A percentile compares a stretch with the other conserved stretches of the same genome.
Conservation (phyloP, 768 basidiomycete species). For the Boletus subcaerulescens region DNA sequence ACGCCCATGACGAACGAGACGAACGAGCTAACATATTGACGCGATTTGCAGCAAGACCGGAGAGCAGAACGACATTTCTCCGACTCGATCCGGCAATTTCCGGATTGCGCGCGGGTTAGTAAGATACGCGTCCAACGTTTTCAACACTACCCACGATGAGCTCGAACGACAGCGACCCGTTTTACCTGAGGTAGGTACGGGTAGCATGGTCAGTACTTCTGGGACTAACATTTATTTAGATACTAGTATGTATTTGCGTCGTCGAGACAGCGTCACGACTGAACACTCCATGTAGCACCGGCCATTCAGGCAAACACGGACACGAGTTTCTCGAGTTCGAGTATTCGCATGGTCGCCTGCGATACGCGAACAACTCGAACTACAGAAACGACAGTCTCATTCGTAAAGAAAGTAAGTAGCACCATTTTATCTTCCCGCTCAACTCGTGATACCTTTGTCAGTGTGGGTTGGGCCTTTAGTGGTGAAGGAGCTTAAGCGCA, state of each 20-base stretch:
- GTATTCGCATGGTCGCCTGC: slow-evolving; percentile 92
- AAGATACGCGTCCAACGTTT: background rate
- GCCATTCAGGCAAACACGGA: slow-evolving; percentile 97
- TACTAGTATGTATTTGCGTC: slow-evolving; percentile 44
- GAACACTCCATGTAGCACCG: slow-evolving; percentile 44
- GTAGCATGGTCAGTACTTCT: background rate
- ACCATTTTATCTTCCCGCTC: background rate
- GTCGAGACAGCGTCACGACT: background rate
- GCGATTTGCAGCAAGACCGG: background rate
- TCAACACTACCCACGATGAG: slow-evolving; percentile 23
- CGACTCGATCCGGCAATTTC: background rate
- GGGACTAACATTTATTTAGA: slow-evolving; percentile 32
- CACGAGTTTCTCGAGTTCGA: slow-evolving; percentile 99
- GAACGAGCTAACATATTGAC: slow-evolving; percentile 32
- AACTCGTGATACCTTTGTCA: slow-evolving; percentile 30
- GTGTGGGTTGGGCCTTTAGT: slow-evolving; percentile 95
- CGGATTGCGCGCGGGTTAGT: too few relatives aligned
- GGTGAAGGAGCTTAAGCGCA: slow-evolving; percentile 90
- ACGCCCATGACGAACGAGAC: slow-evolving; percentile 15
- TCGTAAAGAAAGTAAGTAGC: slow-evolving; percentile 90
- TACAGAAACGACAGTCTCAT: slow-evolving; percentile 97
- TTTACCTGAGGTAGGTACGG: slow-evolving; percentile 65
- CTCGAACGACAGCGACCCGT: slow-evolving; percentile 63
- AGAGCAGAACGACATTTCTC: background rate
- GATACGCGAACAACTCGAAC: slow-evolving; percentile 99